phyloP scores from a whole-genome alignment of 78 protist genomes.

The Guillardia theta region DNA sequence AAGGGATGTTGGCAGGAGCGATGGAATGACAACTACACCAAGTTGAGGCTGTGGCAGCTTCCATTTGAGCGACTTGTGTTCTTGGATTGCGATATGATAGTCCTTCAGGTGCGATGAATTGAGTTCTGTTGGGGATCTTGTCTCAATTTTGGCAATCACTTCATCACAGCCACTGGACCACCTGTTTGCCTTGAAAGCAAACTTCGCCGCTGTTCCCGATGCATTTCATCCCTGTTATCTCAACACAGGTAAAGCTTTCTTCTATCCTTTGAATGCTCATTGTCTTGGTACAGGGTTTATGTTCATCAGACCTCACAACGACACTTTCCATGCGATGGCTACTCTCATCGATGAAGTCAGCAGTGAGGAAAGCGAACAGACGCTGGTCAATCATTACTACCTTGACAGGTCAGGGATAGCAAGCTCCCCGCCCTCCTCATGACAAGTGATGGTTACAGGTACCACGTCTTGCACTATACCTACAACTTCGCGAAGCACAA shows the following conservation, averaged over 20 bases:
- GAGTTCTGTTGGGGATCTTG: background rate
- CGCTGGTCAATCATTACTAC: background rate
- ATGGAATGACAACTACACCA: conserved; percentile 35
- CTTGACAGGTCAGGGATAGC: background rate
- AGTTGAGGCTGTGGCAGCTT: conserved; percentile 38
- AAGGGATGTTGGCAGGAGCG: background rate
- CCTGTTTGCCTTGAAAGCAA: background rate
- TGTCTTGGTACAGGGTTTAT: background rate
- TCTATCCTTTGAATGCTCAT: background rate
- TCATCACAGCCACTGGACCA: conserved; percentile 3
- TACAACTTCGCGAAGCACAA: conserved; percentile 36
- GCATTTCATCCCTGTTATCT: conserved; percentile 33
- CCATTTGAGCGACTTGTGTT: background rate
- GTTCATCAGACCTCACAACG: background rate
- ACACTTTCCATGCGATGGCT: background rate
- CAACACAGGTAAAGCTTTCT: background rate
- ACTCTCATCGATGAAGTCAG: background rate
- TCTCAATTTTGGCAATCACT: background rate
- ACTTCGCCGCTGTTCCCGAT: background rate
- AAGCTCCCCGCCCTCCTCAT: background rate
- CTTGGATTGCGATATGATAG: conserved; percentile 11
- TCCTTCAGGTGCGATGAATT: background rate
- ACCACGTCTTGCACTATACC: conserved; percentile 7
- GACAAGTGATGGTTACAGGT: background rate
- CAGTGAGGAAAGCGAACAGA: conserved; percentile 26